Evolutionary conservation across 176 grass and related monocot genomes (phyloP).

Genomic region (Neostapfia colusana): DNA sequence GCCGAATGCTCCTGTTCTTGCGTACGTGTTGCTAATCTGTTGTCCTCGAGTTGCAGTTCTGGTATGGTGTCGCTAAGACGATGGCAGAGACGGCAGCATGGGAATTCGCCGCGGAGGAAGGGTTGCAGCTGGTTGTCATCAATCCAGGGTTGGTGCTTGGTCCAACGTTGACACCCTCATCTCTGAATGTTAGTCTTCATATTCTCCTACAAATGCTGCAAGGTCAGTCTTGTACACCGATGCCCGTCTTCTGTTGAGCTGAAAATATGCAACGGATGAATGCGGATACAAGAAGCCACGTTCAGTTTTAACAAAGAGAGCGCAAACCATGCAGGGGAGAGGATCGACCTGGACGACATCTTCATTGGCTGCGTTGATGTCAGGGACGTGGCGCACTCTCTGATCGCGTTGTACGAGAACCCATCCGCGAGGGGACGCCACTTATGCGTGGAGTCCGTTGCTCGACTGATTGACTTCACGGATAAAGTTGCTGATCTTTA

Average conservation of each 20-base stretch:
- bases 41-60: slow-evolving; percentile 25
- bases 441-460: slow-evolving; percentile 43
- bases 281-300: neutral
- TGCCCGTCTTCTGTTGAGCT: neutral
- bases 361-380: slow-evolving; percentile 52
- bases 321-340: slow-evolving; percentile 30
- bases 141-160: slow-evolving; percentile 56
- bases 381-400: slow-evolving; percentile 42
- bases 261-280: neutral
- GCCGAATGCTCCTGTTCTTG: too few species aligned
- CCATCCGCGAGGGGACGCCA: slow-evolving; percentile 46
- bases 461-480: slow-evolving; percentile 29
- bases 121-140: slow-evolving; percentile 48
- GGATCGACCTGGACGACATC: slow-evolving; percentile 31
- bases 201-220: slow-evolving; percentile 15
- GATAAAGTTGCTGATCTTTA: slow-evolving; percentile 45
- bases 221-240: slow-evolving; percentile 19
- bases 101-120: slow-evolving; percentile 47
- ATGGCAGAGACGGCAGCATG: slow-evolving; percentile 61
- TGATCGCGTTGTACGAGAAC: slow-evolving; percentile 49
- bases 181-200: slow-evolving; percentile 17
- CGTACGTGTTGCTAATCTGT: neutral
- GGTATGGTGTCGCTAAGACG: slow-evolving; percentile 64
- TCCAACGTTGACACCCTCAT: slow-evolving; percentile 38
- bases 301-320: neutral